Evolutionary conservation across 2,329 filamentous ascomycete species (phyloP).

Genomic region (Cladosporium colombiae): DNA sequence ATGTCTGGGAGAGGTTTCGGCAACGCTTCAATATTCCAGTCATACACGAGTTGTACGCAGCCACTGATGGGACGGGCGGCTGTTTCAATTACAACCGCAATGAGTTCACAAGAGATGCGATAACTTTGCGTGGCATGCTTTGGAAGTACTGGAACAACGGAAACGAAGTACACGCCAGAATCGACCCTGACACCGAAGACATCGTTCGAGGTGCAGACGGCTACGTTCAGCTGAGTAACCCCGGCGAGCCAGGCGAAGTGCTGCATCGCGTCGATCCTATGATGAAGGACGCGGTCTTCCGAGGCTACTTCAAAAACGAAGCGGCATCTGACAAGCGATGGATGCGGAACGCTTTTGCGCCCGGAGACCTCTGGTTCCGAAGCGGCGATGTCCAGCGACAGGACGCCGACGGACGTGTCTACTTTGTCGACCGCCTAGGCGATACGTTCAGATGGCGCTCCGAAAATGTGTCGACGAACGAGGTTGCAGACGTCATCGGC

Average conservation of each 20-base stretch:
- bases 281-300: slow-evolving; percentile 66
- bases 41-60: slow-evolving; percentile 40
- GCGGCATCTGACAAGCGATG: slow-evolving; percentile 72
- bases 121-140: slow-evolving; percentile 30
- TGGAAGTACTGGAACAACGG: slow-evolving; percentile 30
- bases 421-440: slow-evolving; percentile 77
- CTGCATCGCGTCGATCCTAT: slow-evolving; percentile 67
- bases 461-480: slow-evolving; percentile 48
- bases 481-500: slow-evolving; percentile 74
- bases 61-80: slow-evolving; percentile 36
- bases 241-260: slow-evolving; percentile 72
- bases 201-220: slow-evolving; percentile 65
- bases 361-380: slow-evolving; percentile 81
- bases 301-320: slow-evolving; percentile 77
- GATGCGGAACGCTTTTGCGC: slow-evolving; percentile 67
- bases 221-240: slow-evolving; percentile 62
- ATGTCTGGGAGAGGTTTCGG: slow-evolving; percentile 81
- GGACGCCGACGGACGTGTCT: slow-evolving; percentile 70
- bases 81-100: slow-evolving; percentile 33
- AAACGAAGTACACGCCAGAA: slow-evolving; percentile 59
- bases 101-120: slow-evolving; percentile 30
- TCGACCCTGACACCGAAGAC: slow-evolving; percentile 69
- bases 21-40: slow-evolving; percentile 57
- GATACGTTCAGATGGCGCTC: slow-evolving; percentile 81
- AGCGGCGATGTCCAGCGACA: slow-evolving; percentile 75